Conservation (phyloP, 345 rosid genomes). For the Eucalyptus cloeziana region DNA sequence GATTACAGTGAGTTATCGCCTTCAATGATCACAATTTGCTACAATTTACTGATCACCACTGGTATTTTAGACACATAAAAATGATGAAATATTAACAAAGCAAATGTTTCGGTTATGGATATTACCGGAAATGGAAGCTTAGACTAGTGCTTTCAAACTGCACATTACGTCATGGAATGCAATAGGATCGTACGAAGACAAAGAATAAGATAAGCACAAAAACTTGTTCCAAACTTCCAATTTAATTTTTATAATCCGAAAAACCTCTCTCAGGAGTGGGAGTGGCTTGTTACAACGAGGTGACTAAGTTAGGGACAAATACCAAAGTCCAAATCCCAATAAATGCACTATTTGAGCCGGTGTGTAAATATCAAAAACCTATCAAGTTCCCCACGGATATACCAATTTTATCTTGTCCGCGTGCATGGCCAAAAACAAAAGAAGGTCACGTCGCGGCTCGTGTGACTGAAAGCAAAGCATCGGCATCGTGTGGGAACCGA, state of each 20-base stretch:
- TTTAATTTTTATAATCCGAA: no score
- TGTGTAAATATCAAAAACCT: neutral
- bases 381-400: neutral
- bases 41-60: no score
- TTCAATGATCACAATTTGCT: no score
- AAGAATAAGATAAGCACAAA: no score
- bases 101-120: no score
- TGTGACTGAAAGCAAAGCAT: neutral
- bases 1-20: rapidly evolving
- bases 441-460: neutral
- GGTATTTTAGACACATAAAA: no score
- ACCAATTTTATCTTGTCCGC: neutral
- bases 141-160: no score
- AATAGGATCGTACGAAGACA: no score
- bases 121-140: no score
- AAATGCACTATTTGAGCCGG: neutral
- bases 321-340: neutral
- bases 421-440: neutral
- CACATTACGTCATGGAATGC: no score
- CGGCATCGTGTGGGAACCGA: neutral
- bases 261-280: neutral
- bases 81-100: no score
- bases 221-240: no score
- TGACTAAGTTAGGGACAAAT: neutral
- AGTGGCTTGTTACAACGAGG: neutral